These are phyloP conservation scores for Diplodia seriata DNA, from an alignment of 2,329 filamentous ascomycete species.

Conservation along the genomic window DNA sequence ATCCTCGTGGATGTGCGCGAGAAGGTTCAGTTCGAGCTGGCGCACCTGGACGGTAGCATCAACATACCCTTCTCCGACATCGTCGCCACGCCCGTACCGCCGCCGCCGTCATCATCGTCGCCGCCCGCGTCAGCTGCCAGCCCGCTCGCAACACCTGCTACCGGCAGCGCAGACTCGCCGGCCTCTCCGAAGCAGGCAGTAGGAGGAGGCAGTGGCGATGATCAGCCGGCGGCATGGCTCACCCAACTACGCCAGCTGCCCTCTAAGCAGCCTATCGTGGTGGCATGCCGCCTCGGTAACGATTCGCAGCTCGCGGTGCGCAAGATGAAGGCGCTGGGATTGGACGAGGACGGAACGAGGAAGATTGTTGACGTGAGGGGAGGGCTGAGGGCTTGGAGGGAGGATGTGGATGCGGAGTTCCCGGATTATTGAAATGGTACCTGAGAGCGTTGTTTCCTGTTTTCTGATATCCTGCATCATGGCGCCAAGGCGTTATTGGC, in stretches of 20 bases:
- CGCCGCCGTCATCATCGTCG: background rate
- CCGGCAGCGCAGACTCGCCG: constrained; percentile 4
- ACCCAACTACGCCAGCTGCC: constrained; percentile 39
- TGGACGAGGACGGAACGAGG: constrained; percentile 55
- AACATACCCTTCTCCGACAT: constrained; percentile 73
- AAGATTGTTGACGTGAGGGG: constrained; percentile 75
- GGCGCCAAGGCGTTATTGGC: background rate
- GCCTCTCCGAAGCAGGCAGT: constrained; percentile 2
- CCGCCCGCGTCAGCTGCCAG: constrained; percentile 1
- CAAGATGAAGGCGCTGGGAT: constrained; percentile 68
- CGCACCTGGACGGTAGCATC: constrained; percentile 74
- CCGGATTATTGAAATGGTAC: constrained; percentile 60
- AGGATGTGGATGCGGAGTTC: constrained; percentile 66
- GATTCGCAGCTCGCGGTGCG: constrained; percentile 76
- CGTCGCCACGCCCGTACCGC: constrained; percentile 40
- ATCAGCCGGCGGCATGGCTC: constrained; percentile 40
- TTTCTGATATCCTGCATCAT: background rate
- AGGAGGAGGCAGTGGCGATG: background rate
- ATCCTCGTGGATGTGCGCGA: constrained; percentile 84
- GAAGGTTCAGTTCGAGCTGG: constrained; percentile 82
- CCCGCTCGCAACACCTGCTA: constrained; percentile 17
- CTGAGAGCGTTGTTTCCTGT: background rate
- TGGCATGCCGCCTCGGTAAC: constrained; percentile 77
- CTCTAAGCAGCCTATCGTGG: constrained; percentile 65
- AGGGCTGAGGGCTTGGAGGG: constrained; percentile 75